Base-by-base conservation (phyloP, 257 asterid species). In the Penstemon davidsonii region DNA sequence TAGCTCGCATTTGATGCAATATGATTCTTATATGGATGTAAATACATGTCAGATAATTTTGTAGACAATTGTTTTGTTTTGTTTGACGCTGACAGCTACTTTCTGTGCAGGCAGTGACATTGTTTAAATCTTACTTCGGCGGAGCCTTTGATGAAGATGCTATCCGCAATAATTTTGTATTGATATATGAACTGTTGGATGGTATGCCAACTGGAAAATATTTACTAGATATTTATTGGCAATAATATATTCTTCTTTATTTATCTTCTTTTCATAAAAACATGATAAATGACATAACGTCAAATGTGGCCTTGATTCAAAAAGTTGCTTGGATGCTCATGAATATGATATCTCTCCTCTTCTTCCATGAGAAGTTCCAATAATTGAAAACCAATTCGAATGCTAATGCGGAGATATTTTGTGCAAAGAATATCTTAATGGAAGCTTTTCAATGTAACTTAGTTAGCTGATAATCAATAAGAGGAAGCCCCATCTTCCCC, bases 71-170 rank as follows among this genome's bases (percentile, higher is more conserved):
- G 56, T 71, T 75, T 62, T 46, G 52, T 61, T 50, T 43, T 77
- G 56, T 61, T 75, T 77, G 71, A 84, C 15, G 40, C 38, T 39
- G 59, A 18, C 25, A 60, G 70, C 69, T 70, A 68, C 68, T 79
- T 67, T 62, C 39, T 74, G 13, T 82, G 82, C 96, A 94, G 99
- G 99, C 99, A 58, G 97, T 94, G 75, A 76, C 87, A 66, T 83
- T 94, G 75, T 94, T 94, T 76, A 94, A 94, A 72, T 91, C 99
- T 51, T 94, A 94, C 78, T 94, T 94, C 50, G 97, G 99, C 19
- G 97, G 99, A 62, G 90, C 97, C 68, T 94, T 94, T 74, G 99
- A 94, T 75, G 99, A 94, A 80, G 99, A 91, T 79, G 97, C 99
- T 47, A 94, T 94, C 60, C 99, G 99, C 79, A 94, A 94, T 73